Base-by-base conservation (phyloP, 768 basidiomycete genomes). In the Collybiopsis confluens region DNA sequence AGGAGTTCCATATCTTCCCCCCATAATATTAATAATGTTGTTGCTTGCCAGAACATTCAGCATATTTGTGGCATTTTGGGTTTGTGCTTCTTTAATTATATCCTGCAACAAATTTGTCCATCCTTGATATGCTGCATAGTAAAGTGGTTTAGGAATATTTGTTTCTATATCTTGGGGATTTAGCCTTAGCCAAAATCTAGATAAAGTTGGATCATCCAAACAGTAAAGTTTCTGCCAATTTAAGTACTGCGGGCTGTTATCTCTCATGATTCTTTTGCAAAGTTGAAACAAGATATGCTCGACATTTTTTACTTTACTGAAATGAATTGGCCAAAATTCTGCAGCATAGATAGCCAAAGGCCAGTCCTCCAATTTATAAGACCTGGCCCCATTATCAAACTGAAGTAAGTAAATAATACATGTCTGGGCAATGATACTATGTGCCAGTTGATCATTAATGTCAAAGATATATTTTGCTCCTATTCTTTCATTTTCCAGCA, bases 1-100 rank as follows among this genome's bases (percentile, higher is more conserved):
- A 37, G 40, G 26, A 20, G 4, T 56, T 23, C 37, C 48, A 42
- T 56, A 54, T 3, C 15, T 11, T 58, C 56, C 37, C 13, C 51
- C 28, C 28, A 35, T 48, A 4, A 30, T 45, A 50, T 56, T 56
- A 9, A 56, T 56, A n/a, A 6, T 33, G 30, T 13, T 13, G 13
- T 33, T 33, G 5, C 6, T 13, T 13, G 13, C 30, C 5, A 33
- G 13, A 33, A 6, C 30, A 33, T 33, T 5, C 30, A n/a, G n/a
- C n/a, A n/a, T n/a, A n/a, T n/a, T n/a, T n/a, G n/a, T n/a, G n/a
- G n/a, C n/a, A n/a, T n/a, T n/a, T n/a, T n/a, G n/a, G n/a, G n/a
- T n/a, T n/a, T n/a, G n/a, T n/a, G n/a, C n/a, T n/a, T n/a, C n/a
- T n/a, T n/a, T n/a, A n/a, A n/a, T n/a, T n/a, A n/a, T n/a, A n/a